phyloP scores from a whole-genome alignment of 169 alveolate species.

The Cryptosporidium canis region DNA sequence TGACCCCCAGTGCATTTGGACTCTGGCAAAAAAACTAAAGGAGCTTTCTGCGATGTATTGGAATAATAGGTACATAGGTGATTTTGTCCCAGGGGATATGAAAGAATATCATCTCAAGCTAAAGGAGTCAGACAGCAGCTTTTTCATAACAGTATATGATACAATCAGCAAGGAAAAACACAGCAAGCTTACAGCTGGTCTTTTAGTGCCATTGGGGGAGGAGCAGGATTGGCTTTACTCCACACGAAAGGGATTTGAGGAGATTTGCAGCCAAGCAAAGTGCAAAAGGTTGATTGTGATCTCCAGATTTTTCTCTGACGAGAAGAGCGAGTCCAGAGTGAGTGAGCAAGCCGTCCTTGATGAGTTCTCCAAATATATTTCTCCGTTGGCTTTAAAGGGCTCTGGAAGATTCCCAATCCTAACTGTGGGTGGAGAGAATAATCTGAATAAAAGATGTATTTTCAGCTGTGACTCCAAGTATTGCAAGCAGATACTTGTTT shows the following conservation, averaged over 20 bases:
- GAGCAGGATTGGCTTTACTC: conserved; percentile 63
- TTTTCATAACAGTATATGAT: conserved; percentile 31
- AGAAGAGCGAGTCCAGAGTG: neutral
- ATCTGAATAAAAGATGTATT: neutral
- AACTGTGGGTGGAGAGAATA: conserved; percentile 27
- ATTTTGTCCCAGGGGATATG: conserved; percentile 34
- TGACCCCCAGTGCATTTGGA: conserved; percentile 20
- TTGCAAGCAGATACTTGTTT: conserved; percentile 30
- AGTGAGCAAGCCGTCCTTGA: neutral
- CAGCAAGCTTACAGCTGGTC: conserved; percentile 33
- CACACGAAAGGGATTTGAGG: conserved; percentile 53
- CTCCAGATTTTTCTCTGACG: conserved; percentile 4
- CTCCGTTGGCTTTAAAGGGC: conserved; percentile 43
- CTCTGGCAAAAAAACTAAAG: conserved; percentile 14
- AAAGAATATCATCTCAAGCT: conserved; percentile 18
- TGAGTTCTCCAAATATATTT: conserved; percentile 10
- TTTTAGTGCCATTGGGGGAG: conserved; percentile 57
- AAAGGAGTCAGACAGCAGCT: neutral
- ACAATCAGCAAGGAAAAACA: neutral
- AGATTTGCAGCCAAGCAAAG: conserved; percentile 20
- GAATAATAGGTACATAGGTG: conserved; percentile 31
- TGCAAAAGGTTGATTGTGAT: conserved; percentile 53
- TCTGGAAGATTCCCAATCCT: conserved; percentile 48
- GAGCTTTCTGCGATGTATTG: conserved; percentile 65
- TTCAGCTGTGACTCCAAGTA: conserved; percentile 16